Conservation (phyloP, 208 protist genomes). For the Hexamita inflata region DNA sequence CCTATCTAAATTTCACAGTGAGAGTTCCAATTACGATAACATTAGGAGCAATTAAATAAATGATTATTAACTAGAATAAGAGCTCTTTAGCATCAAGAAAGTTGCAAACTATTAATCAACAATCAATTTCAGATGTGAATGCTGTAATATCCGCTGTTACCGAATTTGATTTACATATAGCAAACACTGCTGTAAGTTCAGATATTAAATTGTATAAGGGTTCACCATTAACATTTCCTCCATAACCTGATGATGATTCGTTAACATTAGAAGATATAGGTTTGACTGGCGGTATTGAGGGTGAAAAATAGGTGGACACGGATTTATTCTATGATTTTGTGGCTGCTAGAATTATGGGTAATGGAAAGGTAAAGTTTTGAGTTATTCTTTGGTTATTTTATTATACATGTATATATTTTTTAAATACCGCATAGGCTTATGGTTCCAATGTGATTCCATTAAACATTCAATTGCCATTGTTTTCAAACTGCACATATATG, state of each 20-base stretch:
- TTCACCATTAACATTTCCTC: conserved; percentile 17
- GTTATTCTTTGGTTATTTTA: too few relatives aligned
- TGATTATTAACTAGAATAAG: not conserved
- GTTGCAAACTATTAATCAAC: not conserved
- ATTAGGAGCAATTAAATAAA: not conserved
- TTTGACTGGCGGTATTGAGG: not conserved
- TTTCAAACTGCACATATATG: too few relatives aligned
- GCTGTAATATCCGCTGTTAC: not conserved
- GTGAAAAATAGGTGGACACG: not conserved
- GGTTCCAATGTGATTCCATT: too few relatives aligned
- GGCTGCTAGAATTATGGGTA: conserved; percentile 11
- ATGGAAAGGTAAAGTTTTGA: conserved; percentile 13
- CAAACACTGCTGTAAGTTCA: not conserved
- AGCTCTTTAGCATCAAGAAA: not conserved
- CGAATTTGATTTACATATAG: not conserved
- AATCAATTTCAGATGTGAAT: not conserved
- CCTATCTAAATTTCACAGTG: conserved; percentile 22
- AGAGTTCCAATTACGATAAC: not conserved
- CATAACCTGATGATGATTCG: conserved; percentile 6
- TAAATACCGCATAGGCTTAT: too few relatives aligned
- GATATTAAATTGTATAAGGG: conserved; percentile 23
- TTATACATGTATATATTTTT: too few relatives aligned
- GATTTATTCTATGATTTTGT: conserved; percentile 25
- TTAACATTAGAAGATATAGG: conserved; percentile 15
- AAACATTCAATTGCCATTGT: too few relatives aligned